Evolutionary conservation across 495 filamentous ascomycete genomes (phyloP).

Genomic region (Bacidia rubella): DNA sequence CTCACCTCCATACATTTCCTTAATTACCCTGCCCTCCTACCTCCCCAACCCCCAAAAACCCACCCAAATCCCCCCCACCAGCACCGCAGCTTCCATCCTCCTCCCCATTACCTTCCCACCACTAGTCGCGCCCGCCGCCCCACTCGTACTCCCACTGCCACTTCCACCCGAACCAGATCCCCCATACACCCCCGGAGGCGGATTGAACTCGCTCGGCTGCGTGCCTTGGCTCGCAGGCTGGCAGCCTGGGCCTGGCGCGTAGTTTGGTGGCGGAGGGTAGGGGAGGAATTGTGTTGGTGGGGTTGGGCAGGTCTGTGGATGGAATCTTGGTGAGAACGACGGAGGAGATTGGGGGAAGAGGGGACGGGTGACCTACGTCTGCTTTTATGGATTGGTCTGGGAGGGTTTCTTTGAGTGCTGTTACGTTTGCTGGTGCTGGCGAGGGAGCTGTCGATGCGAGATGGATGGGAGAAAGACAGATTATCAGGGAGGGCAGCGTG

Average conservation of each 20-base stretch:
- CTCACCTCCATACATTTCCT: neutral
- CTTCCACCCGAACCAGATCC: neutral
- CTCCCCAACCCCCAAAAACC: neutral
- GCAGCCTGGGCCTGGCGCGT: slow-evolving; percentile 8
- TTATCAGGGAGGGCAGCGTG: neutral
- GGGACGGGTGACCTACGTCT: neutral
- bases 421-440: neutral
- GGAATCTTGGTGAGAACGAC: neutral
- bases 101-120: neutral
- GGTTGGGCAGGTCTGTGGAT: slow-evolving; percentile 9
- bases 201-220: slow-evolving; percentile 15
- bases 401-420: neutral
- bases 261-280: slow-evolving; percentile 13
- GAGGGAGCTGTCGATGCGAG: neutral
- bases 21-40: too few relatives aligned
- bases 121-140: neutral
- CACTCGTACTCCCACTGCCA: slow-evolving; percentile 5
- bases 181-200: slow-evolving; percentile 12
- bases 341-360: slow-evolving; percentile 6
- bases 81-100: neutral
- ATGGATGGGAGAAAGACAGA: neutral
- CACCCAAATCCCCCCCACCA: neutral
- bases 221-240: slow-evolving; percentile 8
- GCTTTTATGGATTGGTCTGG: slow-evolving; percentile 1
- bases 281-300: slow-evolving; percentile 16